phyloP scores from a whole-genome alignment of 345 rosid genomes.

The Boechera retrofracta region DNA sequence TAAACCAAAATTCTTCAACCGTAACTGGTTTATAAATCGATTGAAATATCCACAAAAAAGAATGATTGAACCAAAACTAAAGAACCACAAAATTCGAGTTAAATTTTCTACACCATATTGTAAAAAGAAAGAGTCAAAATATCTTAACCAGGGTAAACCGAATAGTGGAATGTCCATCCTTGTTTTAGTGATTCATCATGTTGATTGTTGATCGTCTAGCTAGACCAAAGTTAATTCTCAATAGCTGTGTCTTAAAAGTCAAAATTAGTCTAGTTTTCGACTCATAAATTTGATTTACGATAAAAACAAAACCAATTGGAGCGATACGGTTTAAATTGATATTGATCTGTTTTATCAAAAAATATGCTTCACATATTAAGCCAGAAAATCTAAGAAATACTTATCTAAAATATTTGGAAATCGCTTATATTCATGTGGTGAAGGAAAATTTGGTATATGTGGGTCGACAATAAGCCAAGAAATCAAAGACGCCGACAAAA shows the following conservation, averaged over 20 bases:
- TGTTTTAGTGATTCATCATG: neutral
- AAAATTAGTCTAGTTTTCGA: neutral
- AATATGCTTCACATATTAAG: slow-evolving; percentile 26
- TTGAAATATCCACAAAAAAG: too few species aligned
- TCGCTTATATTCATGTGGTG: slow-evolving; percentile 38
- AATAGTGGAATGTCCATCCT: neutral
- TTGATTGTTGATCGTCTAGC: neutral
- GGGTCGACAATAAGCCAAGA: slow-evolving; percentile 34
- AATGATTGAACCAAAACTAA: neutral
- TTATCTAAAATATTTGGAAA: slow-evolving; percentile 28
- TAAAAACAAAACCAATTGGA: neutral
- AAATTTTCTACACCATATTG: neutral
- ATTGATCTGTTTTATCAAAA: neutral
- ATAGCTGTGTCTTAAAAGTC: neutral
- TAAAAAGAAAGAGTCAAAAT: neutral
- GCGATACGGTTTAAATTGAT: neutral
- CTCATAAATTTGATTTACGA: neutral
- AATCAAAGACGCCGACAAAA: slow-evolving; percentile 37
- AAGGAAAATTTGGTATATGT: slow-evolving; percentile 26
- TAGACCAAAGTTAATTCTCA: neutral
- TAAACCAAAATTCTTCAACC: neutral
- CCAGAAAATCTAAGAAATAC: slow-evolving; percentile 26
- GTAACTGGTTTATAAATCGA: neutral
- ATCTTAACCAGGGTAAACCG: neutral
- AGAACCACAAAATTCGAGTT: neutral